Conservation (phyloP, 2,329 filamentous ascomycete species). For the Nigrograna mackinnonii region DNA sequence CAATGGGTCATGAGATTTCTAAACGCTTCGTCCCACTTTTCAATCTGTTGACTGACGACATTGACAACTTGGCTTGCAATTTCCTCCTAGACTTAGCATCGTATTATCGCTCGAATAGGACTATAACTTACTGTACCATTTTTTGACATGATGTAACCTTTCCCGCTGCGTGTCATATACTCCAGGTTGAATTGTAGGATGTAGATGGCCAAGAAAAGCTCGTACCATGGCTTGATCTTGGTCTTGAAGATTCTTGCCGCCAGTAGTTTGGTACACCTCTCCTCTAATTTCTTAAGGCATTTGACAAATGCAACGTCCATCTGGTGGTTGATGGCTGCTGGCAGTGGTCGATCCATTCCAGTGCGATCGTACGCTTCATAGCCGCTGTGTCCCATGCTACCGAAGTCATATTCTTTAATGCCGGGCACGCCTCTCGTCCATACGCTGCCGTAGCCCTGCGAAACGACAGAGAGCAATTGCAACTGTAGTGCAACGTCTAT, state of each 20-base stretch:
- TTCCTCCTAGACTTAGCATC: constrained; percentile 23
- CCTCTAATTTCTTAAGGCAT: constrained; percentile 32
- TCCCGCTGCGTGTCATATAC: constrained; percentile 37
- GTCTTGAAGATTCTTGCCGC: constrained; percentile 32
- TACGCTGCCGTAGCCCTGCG: constrained; percentile 41
- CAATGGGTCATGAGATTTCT: constrained; percentile 36
- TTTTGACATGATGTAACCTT: constrained; percentile 38
- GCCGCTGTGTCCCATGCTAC: constrained; percentile 27
- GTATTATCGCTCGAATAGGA: too few relatives aligned
- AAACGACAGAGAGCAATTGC: constrained; percentile 38
- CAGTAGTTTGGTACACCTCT: constrained; percentile 31
- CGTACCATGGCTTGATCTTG: constrained; percentile 41
- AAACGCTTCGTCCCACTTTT: constrained; percentile 38
- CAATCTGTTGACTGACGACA: constrained; percentile 35
- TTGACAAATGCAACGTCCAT: constrained; percentile 41
- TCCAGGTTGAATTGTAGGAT: constrained; percentile 41
- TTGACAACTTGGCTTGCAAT: constrained; percentile 35
- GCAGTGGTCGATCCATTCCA: constrained; percentile 34
- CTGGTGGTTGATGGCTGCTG: constrained; percentile 39
- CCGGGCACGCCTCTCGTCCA: constrained; percentile 33
- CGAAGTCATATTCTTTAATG: constrained; percentile 35
- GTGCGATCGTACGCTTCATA: constrained; percentile 41
- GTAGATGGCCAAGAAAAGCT: constrained; percentile 38
- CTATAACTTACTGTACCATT: constrained; percentile 37
- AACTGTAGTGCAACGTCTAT: constrained; percentile 35